A percentile compares a stretch with the other conserved stretches of the same genome.
Evolutionary conservation across 1,284 basidiomycete genomes (phyloP).

Genomic region (Cutaneotrichosporon mucoides): DNA sequence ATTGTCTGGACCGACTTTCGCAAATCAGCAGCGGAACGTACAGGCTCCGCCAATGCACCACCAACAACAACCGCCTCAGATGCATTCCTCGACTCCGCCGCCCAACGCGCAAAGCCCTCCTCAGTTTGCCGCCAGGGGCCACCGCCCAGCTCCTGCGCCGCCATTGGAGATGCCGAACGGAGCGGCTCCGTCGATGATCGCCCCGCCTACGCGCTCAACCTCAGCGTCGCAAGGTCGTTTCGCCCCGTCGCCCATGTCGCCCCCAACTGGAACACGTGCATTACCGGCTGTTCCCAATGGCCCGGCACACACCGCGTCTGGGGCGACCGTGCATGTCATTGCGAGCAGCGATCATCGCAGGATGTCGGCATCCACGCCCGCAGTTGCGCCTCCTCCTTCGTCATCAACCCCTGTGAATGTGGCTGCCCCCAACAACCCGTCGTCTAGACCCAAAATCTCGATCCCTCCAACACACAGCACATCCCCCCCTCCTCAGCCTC

Average conservation of each 20-base stretch:
- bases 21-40: neutral
- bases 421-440: neutral
- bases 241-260: neutral
- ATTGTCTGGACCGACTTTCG: neutral
- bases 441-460: neutral
- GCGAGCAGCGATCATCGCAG: neutral
- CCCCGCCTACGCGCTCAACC: neutral
- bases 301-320: neutral
- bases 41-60: neutral
- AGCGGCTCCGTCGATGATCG: neutral
- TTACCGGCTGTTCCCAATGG: neutral
- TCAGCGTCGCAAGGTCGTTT: neutral
- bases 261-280: neutral
- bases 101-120: too few relatives aligned
- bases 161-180: neutral
- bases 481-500: conserved; percentile 1
- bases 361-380: neutral
- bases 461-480: neutral
- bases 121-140: too few relatives aligned
- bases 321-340: conserved; percentile 1
- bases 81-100: neutral
- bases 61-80: neutral
- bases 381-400: conserved; percentile 1
- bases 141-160: neutral
- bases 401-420: neutral